Percentiles rank a stretch among this genome's conserved stretches.
Evolutionary conservation across 2,329 filamentous ascomycete genomes (phyloP).

Genomic region (Fusarium austroafricanum): DNA sequence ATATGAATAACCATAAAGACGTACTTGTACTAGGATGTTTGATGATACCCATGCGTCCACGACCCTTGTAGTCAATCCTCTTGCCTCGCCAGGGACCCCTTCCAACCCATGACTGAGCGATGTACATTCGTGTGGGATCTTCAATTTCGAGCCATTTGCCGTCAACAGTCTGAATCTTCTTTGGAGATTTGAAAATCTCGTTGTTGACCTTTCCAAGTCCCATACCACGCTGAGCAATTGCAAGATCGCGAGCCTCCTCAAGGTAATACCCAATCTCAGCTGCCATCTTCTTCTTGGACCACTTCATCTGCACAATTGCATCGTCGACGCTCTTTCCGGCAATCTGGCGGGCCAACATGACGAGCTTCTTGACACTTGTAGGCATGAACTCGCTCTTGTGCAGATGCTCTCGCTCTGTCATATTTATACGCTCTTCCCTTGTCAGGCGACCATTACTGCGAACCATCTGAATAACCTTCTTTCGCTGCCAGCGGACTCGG

Average conservation of each 20-base stretch:
- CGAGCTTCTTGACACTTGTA: constrained; percentile 92
- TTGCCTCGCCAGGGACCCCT: constrained; percentile 72
- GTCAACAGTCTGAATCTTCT: constrained; percentile 77
- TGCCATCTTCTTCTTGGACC: constrained; percentile 93
- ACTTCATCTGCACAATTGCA: constrained; percentile 93
- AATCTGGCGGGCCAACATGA: constrained; percentile 87
- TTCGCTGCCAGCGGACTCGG: constrained; percentile 82
- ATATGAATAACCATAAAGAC: constrained; percentile 50
- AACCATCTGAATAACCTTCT: constrained; percentile 83
- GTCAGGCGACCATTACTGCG: constrained; percentile 65
- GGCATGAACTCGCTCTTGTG: constrained; percentile 78
- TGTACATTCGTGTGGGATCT: constrained; percentile 86
- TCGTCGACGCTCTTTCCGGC: constrained; percentile 94
- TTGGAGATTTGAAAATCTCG: constrained; percentile 52
- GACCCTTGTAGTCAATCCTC: constrained; percentile 77
- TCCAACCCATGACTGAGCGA: constrained; percentile 93
- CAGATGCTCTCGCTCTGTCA: constrained; percentile 66
- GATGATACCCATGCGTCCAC: constrained; percentile 76
- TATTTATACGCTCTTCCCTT: constrained; percentile 74
- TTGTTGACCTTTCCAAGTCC: constrained; percentile 68
- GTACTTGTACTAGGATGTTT: constrained; percentile 79
- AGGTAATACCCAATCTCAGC: constrained; percentile 83
- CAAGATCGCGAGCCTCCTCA: constrained; percentile 82
- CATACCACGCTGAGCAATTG: constrained; percentile 86
- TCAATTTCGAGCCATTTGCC: constrained; percentile 77